These are phyloP conservation scores for Fagopyrum homotropicum DNA, from an alignment of 148 eudicot genomes.

Conservation along the genomic window DNA sequence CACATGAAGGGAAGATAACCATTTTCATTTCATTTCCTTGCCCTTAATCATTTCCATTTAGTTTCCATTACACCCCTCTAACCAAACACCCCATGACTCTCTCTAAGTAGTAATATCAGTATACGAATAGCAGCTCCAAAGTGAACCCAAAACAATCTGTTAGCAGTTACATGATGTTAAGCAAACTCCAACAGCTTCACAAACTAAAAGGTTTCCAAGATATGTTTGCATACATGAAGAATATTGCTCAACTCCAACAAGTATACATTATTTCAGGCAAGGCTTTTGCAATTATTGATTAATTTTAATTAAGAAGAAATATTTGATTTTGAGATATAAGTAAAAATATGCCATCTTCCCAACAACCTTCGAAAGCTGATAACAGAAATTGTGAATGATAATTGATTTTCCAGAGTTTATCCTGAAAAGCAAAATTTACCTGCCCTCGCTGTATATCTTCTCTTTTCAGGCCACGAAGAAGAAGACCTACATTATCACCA, in stretches of 20 bases:
- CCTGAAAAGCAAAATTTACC: constrained; percentile 31
- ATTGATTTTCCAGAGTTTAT: not conserved
- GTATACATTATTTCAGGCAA: not conserved
- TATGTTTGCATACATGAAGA: not conserved
- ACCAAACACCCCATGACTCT: not conserved
- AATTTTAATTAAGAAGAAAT: not conserved
- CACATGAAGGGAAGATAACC: no score
- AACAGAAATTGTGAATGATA: not conserved
- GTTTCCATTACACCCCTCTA: no score
- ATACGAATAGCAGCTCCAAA: not conserved
- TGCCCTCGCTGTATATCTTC: constrained; percentile 82
- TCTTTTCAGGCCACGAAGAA: constrained; percentile 83
- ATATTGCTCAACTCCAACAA: not conserved
- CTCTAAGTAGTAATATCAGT: not conserved
- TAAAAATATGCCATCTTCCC: not conserved
- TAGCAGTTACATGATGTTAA: not conserved
- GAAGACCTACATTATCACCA: constrained; percentile 97
- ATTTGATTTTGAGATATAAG: not conserved
- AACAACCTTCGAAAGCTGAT: not conserved
- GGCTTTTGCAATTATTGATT: not conserved
- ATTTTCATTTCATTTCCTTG: no score
- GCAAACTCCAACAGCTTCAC: not conserved
- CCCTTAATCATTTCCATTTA: no score
- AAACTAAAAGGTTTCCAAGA: constrained; percentile 2
- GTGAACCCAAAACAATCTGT: not conserved